Conservation (phyloP, 257 asterid species). For the Avicennia marina region DNA sequence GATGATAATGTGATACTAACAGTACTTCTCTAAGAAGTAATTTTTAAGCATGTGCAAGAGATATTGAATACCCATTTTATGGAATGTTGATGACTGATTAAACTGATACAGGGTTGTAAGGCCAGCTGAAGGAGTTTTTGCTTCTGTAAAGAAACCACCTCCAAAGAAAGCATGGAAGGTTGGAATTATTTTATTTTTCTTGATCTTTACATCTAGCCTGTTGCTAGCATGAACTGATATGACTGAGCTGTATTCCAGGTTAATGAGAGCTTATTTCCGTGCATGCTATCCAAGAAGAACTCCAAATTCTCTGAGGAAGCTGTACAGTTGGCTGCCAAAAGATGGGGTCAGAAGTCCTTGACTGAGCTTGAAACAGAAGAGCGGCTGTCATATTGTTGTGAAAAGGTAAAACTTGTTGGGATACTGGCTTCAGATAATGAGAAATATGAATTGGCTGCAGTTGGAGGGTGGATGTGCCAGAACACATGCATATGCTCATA, state of each 20-base stretch:
- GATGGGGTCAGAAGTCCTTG: slow-evolving; percentile 89
- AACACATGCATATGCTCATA: slow-evolving; percentile 15
- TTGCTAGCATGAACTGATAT: slow-evolving; percentile 7
- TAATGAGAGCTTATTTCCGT: slow-evolving; percentile 81
- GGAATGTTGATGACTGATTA: slow-evolving; percentile 18
- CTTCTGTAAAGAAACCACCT: slow-evolving; percentile 88
- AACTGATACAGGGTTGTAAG: slow-evolving; percentile 71
- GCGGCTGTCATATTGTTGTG: slow-evolving; percentile 91
- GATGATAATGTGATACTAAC: slow-evolving; percentile 6
- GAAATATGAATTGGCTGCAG: neutral
- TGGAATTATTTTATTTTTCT: slow-evolving; percentile 18
- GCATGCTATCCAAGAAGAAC: slow-evolving; percentile 69
- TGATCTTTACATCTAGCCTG: slow-evolving; percentile 7
- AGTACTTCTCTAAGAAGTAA: neutral
- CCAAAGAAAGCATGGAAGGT: slow-evolving; percentile 93
- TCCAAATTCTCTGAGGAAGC: slow-evolving; percentile 81
- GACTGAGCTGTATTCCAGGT: slow-evolving; percentile 50
- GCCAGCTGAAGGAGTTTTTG: slow-evolving; percentile 84
- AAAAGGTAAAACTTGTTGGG: slow-evolving; percentile 59
- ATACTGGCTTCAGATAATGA: slow-evolving; percentile 14
- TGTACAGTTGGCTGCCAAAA: slow-evolving; percentile 73
- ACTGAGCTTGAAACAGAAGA: slow-evolving; percentile 98
- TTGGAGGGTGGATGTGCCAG: neutral
- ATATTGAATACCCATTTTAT: slow-evolving; percentile 11
- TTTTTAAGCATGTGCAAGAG: slow-evolving; percentile 13